A percentile compares a stretch with the other conserved stretches of the same genome.
Conservation (phyloP, 1,284 basidiomycete species). For the Boletus sp. region DNA sequence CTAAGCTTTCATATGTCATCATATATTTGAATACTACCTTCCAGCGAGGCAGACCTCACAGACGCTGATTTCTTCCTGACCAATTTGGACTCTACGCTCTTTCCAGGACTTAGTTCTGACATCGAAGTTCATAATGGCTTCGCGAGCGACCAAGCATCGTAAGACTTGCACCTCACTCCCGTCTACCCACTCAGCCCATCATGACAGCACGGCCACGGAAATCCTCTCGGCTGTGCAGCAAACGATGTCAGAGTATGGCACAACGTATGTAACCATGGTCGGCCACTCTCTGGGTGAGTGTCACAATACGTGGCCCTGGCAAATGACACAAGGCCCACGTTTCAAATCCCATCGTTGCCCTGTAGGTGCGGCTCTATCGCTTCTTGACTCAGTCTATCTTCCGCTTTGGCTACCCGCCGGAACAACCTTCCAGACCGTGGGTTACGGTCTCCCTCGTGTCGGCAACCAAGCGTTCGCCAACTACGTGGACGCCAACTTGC, state of each 20-base stretch:
- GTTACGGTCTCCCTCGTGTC: slow-evolving; percentile 61
- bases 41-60: slow-evolving; percentile 47
- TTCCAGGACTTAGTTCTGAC: slow-evolving; percentile 51
- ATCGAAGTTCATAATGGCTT: slow-evolving; percentile 61
- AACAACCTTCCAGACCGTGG: slow-evolving; percentile 35
- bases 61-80: slow-evolving; percentile 47
- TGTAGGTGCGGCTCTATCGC: slow-evolving; percentile 47
- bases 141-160: slow-evolving; percentile 43
- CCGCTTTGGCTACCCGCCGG: slow-evolving; percentile 35
- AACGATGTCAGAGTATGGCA: slow-evolving; percentile 38
- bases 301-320: background rate
- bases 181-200: background rate
- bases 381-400: slow-evolving; percentile 46
- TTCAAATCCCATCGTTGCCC: background rate
- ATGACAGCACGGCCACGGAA: slow-evolving; percentile 42
- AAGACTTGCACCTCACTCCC: slow-evolving; percentile 31
- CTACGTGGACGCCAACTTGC: slow-evolving; percentile 48
- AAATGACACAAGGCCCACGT: background rate
- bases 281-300: slow-evolving; percentile 54
- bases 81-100: slow-evolving; percentile 44
- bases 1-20: background rate
- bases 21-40: background rate
- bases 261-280: slow-evolving; percentile 46
- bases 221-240: slow-evolving; percentile 48
- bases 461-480: slow-evolving; percentile 62